These are phyloP conservation scores for Nelumbo lutea DNA, from an alignment of 164 flowering plant species.

Conservation along the genomic window DNA sequence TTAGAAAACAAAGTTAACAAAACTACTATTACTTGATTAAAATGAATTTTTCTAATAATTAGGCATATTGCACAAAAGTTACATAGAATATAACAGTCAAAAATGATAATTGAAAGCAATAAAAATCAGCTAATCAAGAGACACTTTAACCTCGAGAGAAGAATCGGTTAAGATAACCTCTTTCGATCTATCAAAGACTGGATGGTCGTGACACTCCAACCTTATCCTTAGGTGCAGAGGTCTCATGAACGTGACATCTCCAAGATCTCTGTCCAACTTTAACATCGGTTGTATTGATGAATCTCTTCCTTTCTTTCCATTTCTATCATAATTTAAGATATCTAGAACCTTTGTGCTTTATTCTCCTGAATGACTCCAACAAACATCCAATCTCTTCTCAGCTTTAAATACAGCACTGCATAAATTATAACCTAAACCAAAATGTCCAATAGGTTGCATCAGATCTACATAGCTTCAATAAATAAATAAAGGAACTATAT, in stretches of 20 bases:
- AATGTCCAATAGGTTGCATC: too few species aligned
- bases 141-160: slow-evolving; percentile 47
- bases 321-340: slow-evolving; percentile 27
- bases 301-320: slow-evolving; percentile 22
- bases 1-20: too few species aligned
- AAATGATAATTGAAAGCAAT: too few species aligned
- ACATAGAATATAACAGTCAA: too few species aligned
- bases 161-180: slow-evolving; percentile 51
- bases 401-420: slow-evolving; percentile 47
- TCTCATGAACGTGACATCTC: slow-evolving; percentile 50
- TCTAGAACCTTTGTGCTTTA: slow-evolving; percentile 42
- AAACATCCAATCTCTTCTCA: slow-evolving; percentile 23
- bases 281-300: slow-evolving; percentile 30
- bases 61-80: too few species aligned
- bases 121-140: slow-evolving; percentile 27
- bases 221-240: slow-evolving; percentile 59
- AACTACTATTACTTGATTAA: too few species aligned
- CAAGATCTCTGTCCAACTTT: slow-evolving; percentile 39
- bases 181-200: slow-evolving; percentile 42
- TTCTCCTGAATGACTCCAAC: slow-evolving; percentile 20
- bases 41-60: too few species aligned
- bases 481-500: too few species aligned
- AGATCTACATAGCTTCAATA: too few species aligned
- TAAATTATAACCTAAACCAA: slow-evolving; percentile 53
- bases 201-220: slow-evolving; percentile 45